Conservation (phyloP, 148 eudicot species). For the Bassia scoparia region DNA sequence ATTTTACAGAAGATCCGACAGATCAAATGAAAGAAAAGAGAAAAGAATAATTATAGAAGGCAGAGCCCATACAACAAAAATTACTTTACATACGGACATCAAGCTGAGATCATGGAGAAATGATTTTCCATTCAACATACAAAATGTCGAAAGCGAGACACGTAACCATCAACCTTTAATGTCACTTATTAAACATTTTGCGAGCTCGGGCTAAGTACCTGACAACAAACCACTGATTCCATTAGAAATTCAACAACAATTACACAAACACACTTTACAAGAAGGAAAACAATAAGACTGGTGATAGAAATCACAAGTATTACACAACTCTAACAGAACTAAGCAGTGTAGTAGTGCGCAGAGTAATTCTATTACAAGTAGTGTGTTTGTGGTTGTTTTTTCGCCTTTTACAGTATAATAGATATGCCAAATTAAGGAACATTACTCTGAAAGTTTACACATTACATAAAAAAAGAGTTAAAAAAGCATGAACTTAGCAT, state of each 20-base stretch:
- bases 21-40: neutral
- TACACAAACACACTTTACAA: constrained; percentile 1
- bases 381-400: neutral
- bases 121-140: constrained; percentile 69
- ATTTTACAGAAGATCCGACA: constrained; percentile 8
- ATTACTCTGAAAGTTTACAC: too few relatives aligned
- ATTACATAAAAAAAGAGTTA: too few relatives aligned
- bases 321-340: neutral
- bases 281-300: neutral
- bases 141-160: constrained; percentile 88
- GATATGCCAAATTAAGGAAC: neutral
- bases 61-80: constrained; percentile 15
- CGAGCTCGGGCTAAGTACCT: constrained; percentile 92
- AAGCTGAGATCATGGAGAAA: constrained; percentile 94
- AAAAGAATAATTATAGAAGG: neutral
- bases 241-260: neutral
- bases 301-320: constrained; percentile 2
- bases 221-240: constrained; percentile 12
- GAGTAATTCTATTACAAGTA: neutral
- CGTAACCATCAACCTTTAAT: constrained; percentile 90
- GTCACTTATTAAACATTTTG: constrained; percentile 74
- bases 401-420: neutral
- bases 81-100: constrained; percentile 75
- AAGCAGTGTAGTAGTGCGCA: neutral
- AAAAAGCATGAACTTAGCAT: too few relatives aligned